A percentile compares a stretch with the other conserved stretches of the same genome.
phyloP scores from a whole-genome alignment of 148 eudicot genomes.

The Vaccinium corymbosum region DNA sequence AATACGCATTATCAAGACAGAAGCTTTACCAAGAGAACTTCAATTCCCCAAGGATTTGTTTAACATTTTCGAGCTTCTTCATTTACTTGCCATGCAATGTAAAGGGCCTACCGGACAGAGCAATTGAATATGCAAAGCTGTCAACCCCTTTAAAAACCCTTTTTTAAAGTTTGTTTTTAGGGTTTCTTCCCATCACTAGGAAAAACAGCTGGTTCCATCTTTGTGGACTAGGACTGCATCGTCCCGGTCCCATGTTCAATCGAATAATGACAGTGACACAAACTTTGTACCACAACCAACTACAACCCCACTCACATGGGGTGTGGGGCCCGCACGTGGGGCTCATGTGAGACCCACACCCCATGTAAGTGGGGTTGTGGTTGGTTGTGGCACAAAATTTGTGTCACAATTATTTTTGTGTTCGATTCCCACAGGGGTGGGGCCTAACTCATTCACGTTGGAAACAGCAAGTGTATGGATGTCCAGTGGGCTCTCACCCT shows the following conservation, averaged over 20 bases:
- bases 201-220: slow-evolving; percentile 14
- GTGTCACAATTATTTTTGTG: too few species aligned
- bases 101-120: neutral
- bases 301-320: too few species aligned
- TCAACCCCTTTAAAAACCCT: neutral
- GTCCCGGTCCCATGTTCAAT: neutral
- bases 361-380: too few species aligned
- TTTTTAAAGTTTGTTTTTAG: neutral
- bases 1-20: neutral
- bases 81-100: neutral
- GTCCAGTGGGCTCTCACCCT: too few species aligned
- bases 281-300: too few species aligned
- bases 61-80: neutral
- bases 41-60: neutral
- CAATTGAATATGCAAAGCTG: slow-evolving; percentile 5
- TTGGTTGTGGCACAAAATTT: too few species aligned
- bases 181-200: neutral
- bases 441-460: too few species aligned
- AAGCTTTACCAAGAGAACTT: neutral
- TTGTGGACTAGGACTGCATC: neutral
- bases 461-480: too few species aligned
- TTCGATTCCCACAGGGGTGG: too few species aligned
- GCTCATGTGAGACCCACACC: too few species aligned
- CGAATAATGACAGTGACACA: too few species aligned
- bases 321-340: too few species aligned